A percentile compares a stretch with the other conserved stretches of the same genome.
phyloP scores from a whole-genome alignment of 2,329 filamentous ascomycete genomes.

The Pestalotiopsis sp. region DNA sequence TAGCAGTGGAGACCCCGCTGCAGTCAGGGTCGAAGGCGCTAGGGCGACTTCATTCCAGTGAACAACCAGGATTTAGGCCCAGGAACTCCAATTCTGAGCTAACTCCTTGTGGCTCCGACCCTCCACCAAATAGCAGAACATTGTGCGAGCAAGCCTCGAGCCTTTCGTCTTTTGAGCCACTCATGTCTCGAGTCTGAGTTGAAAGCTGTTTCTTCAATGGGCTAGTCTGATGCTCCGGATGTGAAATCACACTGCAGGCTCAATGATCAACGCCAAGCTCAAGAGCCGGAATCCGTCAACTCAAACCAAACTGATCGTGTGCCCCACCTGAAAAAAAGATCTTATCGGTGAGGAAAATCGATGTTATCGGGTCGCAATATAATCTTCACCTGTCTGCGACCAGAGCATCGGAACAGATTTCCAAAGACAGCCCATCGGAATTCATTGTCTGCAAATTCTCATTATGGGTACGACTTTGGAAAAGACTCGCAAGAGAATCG shows the following conservation, averaged over 20 bases:
- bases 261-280: background rate
- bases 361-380: background rate
- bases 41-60: background rate
- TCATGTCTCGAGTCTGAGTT: no score
- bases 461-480: slow-evolving; percentile 76
- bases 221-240: no score
- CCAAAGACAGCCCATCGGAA: no score
- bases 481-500: slow-evolving; percentile 87
- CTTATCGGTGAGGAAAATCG: slow-evolving; percentile 10
- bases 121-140: no score
- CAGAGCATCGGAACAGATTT: no score
- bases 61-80: no score
- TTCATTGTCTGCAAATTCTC: slow-evolving; percentile 12
- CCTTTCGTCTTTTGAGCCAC: no score
- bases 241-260: background rate
- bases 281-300: background rate
- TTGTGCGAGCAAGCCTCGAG: no score
- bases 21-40: background rate
- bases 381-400: background rate
- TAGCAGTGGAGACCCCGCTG: background rate
- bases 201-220: no score
- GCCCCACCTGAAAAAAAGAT: slow-evolving; percentile 5
- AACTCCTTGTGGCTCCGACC: no score
- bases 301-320: background rate
- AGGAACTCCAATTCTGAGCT: no score